Base-by-base conservation (phyloP, 768 basidiomycete species). In the Hericium alpestre region DNA sequence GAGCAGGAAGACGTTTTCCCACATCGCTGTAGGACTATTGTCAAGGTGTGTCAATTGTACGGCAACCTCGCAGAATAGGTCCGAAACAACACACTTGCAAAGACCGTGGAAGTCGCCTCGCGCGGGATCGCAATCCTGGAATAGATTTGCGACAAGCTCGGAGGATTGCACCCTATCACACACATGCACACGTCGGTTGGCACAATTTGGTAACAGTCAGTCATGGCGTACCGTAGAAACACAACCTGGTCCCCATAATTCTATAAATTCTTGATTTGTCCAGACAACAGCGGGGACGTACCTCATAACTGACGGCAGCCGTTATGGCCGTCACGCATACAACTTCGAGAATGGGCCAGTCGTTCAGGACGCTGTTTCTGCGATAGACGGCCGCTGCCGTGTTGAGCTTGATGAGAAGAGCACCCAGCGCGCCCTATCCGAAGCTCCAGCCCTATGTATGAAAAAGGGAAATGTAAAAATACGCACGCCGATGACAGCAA, bases 61-160 rank as follows among this genome's bases (percentile, higher is more conserved):
- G 15, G 12, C 22, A 16, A 39, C 16, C 12, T 18, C 43, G 4
- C 10, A 12, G 12, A 40, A 11, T 38, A 22, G 20, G 23, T 38
- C 11, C 9, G 8, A 32, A 32, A 2, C 1, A 18, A 69, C 84
- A 61, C 64, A 87, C 86, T 87, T 87, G 84, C 91, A 94, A 37
- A 93, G 73, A 2, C 86, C 86, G 61, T 86, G 86, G 59, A 81
- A 84, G 64, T 86, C 82, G 7, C 77, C 77, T 64, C 80, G 84
- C 4, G 71, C 70, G 9, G 83, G 70, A 64, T 86, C 83, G 65
- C 92, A 94, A 69, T 93, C 90, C 61, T 84, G 82, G 69, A 93
- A 87, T 12, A 93, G 78, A 63, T 86, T 87, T 10, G 87, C 81
- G 7, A 93, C 91, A 20, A 93, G 75, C 66, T 92, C 89, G 0